Base-by-base conservation (phyloP, 2,329 filamentous ascomycete species). In the Aspergillus novofumigatus region DNA sequence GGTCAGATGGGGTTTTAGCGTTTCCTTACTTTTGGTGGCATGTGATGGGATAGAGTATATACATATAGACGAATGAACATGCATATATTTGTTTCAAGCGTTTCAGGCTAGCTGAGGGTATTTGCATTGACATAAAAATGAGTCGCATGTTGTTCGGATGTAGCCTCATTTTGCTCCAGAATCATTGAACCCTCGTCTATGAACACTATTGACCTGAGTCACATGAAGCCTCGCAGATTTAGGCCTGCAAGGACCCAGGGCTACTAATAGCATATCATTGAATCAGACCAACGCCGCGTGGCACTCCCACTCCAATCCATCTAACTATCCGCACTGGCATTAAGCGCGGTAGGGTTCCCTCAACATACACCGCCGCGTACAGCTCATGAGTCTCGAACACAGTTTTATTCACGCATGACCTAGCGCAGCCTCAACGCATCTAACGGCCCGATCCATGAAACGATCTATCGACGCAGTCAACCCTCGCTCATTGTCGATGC, bases 1-100 rank as follows among this genome's bases (percentile, higher is more conserved):
- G 4, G 4, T 14, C 29, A 14, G 29, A 4, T 35, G 11, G 11
- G 11, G 29, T 5, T 35, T 6, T 35, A 14, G 29, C 11, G 14
- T 35, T 35, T 35, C 29, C 10, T 29, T 26, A n/a, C 28, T 35
- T 29, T 38, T 23, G 38, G 4, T 4, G 26, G n/a, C 9, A 23
- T 48, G 48, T 52, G 25, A 21, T 42, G 21, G 28, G 28, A 26
- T 50, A 3, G 10, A 35, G 32, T 17, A 35, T 35, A 35, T 35
- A 35, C 29, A 35, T 14, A 55, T 57, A 59, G 51, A 58, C 38
- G 55, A 62, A 49, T 53, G 29, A 48, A 54, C 32, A 17, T 32
- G 29, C 9, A 35, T 6, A 35, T 3, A 35, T 6, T 17, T 35
- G 20, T 21, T 21, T 10, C 7, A 44, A 21, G n/a, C 11, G 17